phyloP scores from a whole-genome alignment of 768 basidiomycete genomes.

The Tricholoma sp. region DNA sequence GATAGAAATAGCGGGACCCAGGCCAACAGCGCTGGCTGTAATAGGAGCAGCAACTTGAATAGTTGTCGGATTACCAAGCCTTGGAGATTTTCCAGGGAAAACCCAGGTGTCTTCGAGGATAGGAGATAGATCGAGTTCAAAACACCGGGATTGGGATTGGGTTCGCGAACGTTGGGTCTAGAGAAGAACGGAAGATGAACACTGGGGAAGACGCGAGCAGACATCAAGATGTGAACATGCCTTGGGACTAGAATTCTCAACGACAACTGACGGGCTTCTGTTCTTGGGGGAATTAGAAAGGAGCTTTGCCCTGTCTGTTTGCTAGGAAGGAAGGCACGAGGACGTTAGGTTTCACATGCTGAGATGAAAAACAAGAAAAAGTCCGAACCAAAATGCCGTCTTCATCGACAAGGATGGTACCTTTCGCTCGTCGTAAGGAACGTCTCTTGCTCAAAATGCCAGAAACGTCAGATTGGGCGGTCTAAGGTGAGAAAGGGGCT shows the following conservation, averaged over 20 bases:
- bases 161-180: slow-evolving; percentile 3
- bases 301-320: neutral
- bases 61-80: neutral
- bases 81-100: slow-evolving; percentile 10
- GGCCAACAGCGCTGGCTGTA: neutral
- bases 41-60: neutral
- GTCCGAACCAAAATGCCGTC: neutral
- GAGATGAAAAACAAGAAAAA: neutral
- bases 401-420: neutral
- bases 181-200: neutral
- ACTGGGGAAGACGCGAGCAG: neutral
- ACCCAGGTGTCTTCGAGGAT: slow-evolving; percentile 30
- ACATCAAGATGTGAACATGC: neutral
- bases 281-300: neutral
- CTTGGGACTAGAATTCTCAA: neutral
- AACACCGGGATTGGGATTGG: slow-evolving; percentile 14
- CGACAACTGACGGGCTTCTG: neutral
- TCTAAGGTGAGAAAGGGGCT: neutral
- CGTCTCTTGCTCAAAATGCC: neutral
- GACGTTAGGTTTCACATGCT: neutral
- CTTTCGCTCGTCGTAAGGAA: neutral
- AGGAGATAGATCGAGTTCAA: slow-evolving; percentile 31
- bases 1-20: neutral
- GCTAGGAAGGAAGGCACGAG: neutral
- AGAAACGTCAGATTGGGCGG: neutral